A percentile compares a stretch with the other conserved stretches of the same genome.
Conservation (phyloP, 1,284 basidiomycete species). For the Cronartium quercuum region DNA sequence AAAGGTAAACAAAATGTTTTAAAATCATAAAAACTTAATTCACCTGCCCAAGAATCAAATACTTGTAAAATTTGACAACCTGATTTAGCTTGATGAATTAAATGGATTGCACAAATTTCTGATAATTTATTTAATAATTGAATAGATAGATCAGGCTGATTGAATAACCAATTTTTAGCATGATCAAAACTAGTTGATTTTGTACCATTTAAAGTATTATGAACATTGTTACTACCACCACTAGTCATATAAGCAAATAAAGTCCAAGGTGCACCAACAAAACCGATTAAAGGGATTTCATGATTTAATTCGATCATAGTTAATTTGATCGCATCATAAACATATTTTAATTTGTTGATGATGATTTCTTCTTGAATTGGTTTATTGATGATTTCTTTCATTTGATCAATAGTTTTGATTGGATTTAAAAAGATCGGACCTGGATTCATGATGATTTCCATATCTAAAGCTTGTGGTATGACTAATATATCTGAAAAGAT, state of each 20-base stretch:
- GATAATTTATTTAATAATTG: constrained; percentile 69
- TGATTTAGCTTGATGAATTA: constrained; percentile 83
- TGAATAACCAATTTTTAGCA: constrained; percentile 85
- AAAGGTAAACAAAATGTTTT: constrained; percentile 66
- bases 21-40: constrained; percentile 80
- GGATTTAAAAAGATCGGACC: constrained; percentile 77
- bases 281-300: constrained; percentile 86
- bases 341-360: constrained; percentile 74
- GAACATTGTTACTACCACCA: constrained; percentile 77
- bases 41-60: constrained; percentile 90
- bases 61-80: constrained; percentile 81
- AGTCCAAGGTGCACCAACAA: constrained; percentile 93
- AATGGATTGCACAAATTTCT: constrained; percentile 73
- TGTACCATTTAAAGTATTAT: not conserved
- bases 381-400: constrained; percentile 52
- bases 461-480: constrained; percentile 87
- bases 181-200: constrained; percentile 58
- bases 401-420: constrained; percentile 67
- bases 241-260: constrained; percentile 95
- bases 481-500: constrained; percentile 94
- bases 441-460: constrained; percentile 88
- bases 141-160: constrained; percentile 73
- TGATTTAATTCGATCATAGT: constrained; percentile 72
- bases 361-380: constrained; percentile 58
- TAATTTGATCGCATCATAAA: constrained; percentile 78